Percentiles rank a stretch among this genome's conserved stretches.
phyloP scores from a whole-genome alignment of 352 stramenopile species.

The Globisporangium nodosum region DNA sequence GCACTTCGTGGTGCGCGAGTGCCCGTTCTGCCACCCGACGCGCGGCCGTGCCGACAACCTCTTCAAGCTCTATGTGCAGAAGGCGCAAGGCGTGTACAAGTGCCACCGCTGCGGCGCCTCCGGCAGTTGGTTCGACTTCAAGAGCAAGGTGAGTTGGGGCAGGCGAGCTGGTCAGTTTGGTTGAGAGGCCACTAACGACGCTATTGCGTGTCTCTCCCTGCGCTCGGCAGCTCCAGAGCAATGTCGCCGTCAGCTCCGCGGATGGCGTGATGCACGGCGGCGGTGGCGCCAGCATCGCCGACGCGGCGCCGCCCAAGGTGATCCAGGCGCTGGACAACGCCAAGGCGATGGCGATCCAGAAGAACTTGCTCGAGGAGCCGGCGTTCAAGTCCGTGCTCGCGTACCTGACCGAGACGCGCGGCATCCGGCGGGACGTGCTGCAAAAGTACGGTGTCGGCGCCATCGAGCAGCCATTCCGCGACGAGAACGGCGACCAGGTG shows the following conservation, averaged over 20 bases:
- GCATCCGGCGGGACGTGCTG: conserved; percentile 64
- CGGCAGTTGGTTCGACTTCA: conserved; percentile 89
- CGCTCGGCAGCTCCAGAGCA: conserved; percentile 34
- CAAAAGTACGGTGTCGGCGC: conserved; percentile 88
- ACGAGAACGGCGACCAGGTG: conserved; percentile 45
- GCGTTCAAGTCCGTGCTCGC: conserved; percentile 55
- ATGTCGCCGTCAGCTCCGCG: conserved; percentile 40
- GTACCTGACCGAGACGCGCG: conserved; percentile 70
- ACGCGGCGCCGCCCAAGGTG: conserved; percentile 42
- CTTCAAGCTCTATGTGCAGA: conserved; percentile 91
- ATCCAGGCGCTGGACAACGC: conserved; percentile 78
- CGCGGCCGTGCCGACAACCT: conserved; percentile 82
- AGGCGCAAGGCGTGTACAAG: conserved; percentile 83
- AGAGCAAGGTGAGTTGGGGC: conserved; percentile 45
- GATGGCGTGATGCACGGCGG: conserved; percentile 29
- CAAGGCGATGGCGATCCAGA: conserved; percentile 81
- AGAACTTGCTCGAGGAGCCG: conserved; percentile 66
- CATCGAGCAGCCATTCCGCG: conserved; percentile 83
- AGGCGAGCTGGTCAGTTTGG: no score
- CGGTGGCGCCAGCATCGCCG: conserved; percentile 5
- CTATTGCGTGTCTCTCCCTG: background rate
- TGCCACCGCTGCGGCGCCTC: conserved; percentile 84
- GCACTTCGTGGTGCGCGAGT: conserved; percentile 79
- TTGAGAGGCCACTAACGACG: background rate
- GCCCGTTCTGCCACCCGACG: conserved; percentile 84